phyloP scores from a whole-genome alignment of 2,329 filamentous ascomycete genomes.

The Grosmannia serpens region DNA sequence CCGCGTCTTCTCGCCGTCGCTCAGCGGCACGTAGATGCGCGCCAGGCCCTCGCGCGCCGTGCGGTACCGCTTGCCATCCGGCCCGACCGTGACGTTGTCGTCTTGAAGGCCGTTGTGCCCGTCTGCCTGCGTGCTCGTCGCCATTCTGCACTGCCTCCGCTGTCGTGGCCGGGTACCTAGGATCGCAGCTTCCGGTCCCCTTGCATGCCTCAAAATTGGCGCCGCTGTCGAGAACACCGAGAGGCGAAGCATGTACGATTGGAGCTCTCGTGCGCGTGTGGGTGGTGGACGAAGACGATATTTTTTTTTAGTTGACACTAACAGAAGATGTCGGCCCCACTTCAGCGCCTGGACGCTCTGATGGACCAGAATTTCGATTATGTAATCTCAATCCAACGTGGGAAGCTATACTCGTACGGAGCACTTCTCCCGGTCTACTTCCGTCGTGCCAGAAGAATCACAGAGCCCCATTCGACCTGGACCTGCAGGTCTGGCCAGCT shows the following conservation, averaged over 20 bases:
- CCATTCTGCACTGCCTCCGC: not conserved
- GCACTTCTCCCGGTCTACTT: too few species aligned
- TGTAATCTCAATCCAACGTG: too few species aligned
- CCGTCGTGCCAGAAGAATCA: not conserved
- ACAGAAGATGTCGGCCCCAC: not conserved
- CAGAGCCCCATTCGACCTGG: not conserved
- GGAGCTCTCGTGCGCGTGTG: not conserved
- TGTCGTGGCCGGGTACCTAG: not conserved
- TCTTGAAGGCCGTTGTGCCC: not conserved
- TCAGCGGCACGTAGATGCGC: conserved; percentile 41
- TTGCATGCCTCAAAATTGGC: not conserved
- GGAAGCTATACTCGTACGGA: too few species aligned
- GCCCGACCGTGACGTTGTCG: conserved; percentile 1
- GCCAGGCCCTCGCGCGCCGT: conserved; percentile 45
- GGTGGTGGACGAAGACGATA: not conserved
- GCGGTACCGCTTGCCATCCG: conserved; percentile 36
- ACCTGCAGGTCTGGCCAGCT: not conserved
- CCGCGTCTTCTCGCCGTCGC: conserved; percentile 20
- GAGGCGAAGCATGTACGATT: not conserved
- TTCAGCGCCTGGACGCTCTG: not conserved
- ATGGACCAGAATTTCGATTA: not conserved
- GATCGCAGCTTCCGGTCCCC: not conserved
- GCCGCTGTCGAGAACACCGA: not conserved
- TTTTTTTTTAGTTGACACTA: not conserved
- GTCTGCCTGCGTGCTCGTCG: not conserved